Evolutionary conservation across 2,329 filamentous ascomycete species (phyloP).

Genomic region (Zymoseptoria passerinii): DNA sequence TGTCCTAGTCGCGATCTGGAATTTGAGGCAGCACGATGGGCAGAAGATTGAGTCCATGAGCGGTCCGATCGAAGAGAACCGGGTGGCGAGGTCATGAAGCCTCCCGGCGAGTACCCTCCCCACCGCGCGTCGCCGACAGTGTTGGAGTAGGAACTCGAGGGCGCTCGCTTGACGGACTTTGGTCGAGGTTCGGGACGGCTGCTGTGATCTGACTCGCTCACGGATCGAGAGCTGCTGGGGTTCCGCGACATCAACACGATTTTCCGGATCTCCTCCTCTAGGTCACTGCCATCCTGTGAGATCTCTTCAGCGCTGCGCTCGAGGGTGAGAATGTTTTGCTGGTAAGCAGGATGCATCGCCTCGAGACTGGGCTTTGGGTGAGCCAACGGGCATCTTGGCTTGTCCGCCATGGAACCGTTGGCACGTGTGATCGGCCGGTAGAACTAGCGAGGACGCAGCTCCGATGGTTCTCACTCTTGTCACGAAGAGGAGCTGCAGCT

Average conservation of each 20-base stretch:
- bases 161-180: slow-evolving; percentile 48
- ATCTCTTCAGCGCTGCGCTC: slow-evolving; percentile 69
- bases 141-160: slow-evolving; percentile 57
- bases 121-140: slow-evolving; percentile 58
- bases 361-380: background rate
- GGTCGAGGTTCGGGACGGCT: slow-evolving; percentile 6
- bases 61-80: slow-evolving; percentile 49
- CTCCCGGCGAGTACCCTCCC: slow-evolving; percentile 60
- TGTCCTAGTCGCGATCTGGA: slow-evolving; percentile 20
- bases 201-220: slow-evolving; percentile 16
- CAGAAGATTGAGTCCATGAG: slow-evolving; percentile 31
- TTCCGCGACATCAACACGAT: slow-evolving; percentile 47
- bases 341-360: background rate
- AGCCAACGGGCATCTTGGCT: too few relatives aligned
- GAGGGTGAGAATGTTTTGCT: slow-evolving; percentile 56
- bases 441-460: background rate
- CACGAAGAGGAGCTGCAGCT: background rate
- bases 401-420: background rate
- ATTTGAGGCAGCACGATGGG: slow-evolving; percentile 31
- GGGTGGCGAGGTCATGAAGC: slow-evolving; percentile 52
- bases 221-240: slow-evolving; percentile 13
- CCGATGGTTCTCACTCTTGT: background rate
- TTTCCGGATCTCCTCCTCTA: slow-evolving; percentile 68
- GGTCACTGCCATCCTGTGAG: slow-evolving; percentile 54
- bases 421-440: background rate